A percentile compares a stretch with the other conserved stretches of the same genome.
Evolutionary conservation across 129 eudicot species (phyloP).

Genomic region (Pseudognaphalium luteoalbum): DNA sequence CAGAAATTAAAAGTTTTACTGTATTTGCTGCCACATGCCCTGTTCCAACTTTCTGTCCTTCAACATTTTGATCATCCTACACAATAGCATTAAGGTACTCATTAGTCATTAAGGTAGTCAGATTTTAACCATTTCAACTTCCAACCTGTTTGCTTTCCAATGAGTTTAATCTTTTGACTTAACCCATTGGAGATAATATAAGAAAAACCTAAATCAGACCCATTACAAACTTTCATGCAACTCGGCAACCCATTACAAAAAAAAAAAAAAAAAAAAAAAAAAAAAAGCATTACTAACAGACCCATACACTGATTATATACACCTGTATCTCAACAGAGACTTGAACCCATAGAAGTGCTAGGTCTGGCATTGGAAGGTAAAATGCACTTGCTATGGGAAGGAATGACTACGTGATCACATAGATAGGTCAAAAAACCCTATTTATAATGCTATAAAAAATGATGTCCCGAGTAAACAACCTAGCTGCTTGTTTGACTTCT

Average conservation of each 20-base stretch:
- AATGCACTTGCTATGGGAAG: background rate
- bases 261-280: too few relatives aligned
- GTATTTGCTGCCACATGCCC: conserved; percentile 90
- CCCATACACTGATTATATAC: too few relatives aligned
- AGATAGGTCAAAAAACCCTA: background rate
- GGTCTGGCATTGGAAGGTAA: background rate
- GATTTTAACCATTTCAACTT: too few relatives aligned
- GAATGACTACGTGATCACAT: background rate
- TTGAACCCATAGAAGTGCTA: background rate
- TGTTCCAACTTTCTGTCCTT: conserved; percentile 53
- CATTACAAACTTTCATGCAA: too few relatives aligned
- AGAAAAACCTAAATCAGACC: background rate
- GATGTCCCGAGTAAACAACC: background rate
- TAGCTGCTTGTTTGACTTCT: background rate
- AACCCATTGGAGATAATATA: background rate
- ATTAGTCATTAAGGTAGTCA: conserved; percentile 4
- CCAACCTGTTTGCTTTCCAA: too few relatives aligned
- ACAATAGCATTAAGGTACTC: background rate
- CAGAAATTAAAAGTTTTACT: conserved; percentile 82
- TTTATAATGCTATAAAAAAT: background rate
- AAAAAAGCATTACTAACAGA: background rate
- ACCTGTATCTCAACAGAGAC: too few relatives aligned
- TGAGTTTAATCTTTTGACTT: background rate
- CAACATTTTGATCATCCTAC: conserved; percentile 68
- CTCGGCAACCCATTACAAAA: background rate